These are phyloP conservation scores for Fonsecaea monophora DNA, from an alignment of 2,329 filamentous ascomycete genomes.

Conservation along the genomic window DNA sequence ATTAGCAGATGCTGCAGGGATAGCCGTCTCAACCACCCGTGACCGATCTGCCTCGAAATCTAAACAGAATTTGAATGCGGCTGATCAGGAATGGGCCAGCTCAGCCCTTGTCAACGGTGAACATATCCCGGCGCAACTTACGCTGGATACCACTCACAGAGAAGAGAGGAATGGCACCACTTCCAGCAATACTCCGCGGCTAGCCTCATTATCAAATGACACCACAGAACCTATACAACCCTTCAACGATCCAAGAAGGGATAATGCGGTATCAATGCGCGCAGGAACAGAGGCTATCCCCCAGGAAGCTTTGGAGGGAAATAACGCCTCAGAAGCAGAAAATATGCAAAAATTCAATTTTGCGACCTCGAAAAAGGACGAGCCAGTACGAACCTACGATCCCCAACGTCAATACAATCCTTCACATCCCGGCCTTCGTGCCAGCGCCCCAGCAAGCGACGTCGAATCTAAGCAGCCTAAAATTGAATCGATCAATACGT, in stretches of 20 bases:
- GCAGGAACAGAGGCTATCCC: slow-evolving; percentile 38
- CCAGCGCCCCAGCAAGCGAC: slow-evolving; percentile 34
- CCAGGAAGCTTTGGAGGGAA: slow-evolving; percentile 20
- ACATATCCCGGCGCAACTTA: slow-evolving; percentile 16
- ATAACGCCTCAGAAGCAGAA: slow-evolving; percentile 19
- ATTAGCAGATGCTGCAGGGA: slow-evolving; percentile 24
- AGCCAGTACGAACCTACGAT: slow-evolving; percentile 37
- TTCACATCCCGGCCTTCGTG: slow-evolving; percentile 26
- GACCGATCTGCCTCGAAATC: slow-evolving; percentile 13
- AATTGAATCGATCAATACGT: slow-evolving; percentile 11
- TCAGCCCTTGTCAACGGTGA: slow-evolving; percentile 23
- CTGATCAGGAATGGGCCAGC: slow-evolving; percentile 14
- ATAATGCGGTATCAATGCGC: slow-evolving; percentile 37
- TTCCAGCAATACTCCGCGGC: slow-evolving; percentile 26
- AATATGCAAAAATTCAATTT: slow-evolving; percentile 36
- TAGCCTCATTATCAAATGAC: slow-evolving; percentile 14
- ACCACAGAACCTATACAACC: slow-evolving; percentile 22
- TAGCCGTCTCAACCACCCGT: slow-evolving; percentile 12
- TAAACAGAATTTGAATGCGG: slow-evolving; percentile 3
- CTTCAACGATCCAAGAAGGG: slow-evolving; percentile 32
- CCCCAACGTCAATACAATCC: slow-evolving; percentile 29
- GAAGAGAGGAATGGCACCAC: slow-evolving; percentile 9
- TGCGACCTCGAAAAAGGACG: slow-evolving; percentile 35
- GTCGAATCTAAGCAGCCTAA: slow-evolving; percentile 18
- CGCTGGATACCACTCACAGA: slow-evolving; percentile 8